A percentile compares a stretch with the other conserved stretches of the same genome.
Conservation (phyloP, 805 yeast genomes). For the Kurtzmaniella cleridarum region DNA sequence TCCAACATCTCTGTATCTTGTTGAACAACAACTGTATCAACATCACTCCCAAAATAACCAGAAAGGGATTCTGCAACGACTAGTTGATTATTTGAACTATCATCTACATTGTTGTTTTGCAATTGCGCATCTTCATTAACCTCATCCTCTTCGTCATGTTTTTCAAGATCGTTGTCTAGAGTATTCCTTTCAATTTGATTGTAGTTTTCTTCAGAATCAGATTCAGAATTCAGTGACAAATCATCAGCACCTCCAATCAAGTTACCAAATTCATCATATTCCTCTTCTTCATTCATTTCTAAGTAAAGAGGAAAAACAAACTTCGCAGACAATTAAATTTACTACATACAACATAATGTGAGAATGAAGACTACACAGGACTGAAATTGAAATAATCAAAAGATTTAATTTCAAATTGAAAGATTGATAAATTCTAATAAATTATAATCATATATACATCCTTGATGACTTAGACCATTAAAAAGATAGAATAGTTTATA, state of each 20-base stretch:
- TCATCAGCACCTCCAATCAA: conserved; percentile 48
- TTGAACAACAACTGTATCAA: conserved; percentile 55
- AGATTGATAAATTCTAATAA: neutral
- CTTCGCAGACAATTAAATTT: neutral
- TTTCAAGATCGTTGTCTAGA: conserved; percentile 3
- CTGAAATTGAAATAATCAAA: too few relatives aligned
- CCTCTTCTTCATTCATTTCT: conserved; percentile 54
- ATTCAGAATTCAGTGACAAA: conserved; percentile 30
- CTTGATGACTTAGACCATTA: too few relatives aligned
- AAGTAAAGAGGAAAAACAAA: neutral
- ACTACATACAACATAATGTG: neutral
- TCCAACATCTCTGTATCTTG: conserved; percentile 19
- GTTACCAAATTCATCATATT: conserved; percentile 82
- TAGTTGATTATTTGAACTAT: conserved; percentile 3
- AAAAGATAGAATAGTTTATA: too few relatives aligned
- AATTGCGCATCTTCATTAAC: conserved; percentile 18
- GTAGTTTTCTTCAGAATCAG: conserved; percentile 4
- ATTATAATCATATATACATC: neutral
- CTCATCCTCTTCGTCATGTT: conserved; percentile 6
- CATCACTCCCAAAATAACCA: conserved; percentile 54
- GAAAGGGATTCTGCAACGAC: conserved; percentile 19
- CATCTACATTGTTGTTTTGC: conserved; percentile 8
- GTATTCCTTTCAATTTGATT: conserved; percentile 1
- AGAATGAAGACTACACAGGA: too few relatives aligned
- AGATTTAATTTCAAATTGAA: neutral